Conservation (phyloP, 139 green algal species). For the Picocystis salinarum region DNA sequence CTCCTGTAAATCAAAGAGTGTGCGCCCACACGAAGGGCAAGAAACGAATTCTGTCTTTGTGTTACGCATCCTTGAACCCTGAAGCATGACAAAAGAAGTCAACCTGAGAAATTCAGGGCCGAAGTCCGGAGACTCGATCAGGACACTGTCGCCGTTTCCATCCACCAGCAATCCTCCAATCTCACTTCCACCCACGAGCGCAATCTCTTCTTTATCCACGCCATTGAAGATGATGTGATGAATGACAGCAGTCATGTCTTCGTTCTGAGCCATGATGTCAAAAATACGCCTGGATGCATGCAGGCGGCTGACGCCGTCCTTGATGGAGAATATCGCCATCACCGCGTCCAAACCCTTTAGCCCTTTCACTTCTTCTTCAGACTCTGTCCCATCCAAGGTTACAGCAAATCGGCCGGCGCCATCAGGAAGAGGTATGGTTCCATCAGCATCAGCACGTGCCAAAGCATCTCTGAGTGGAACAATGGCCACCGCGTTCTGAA, state of each 20-base stretch:
- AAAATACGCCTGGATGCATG: constrained; percentile 76
- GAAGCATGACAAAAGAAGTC: constrained; percentile 88
- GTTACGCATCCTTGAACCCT: constrained; percentile 93
- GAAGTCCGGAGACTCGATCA: constrained; percentile 53
- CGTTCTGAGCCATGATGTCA: constrained; percentile 41
- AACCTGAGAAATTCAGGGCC: constrained; percentile 72
- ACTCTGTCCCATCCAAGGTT: constrained; percentile 65
- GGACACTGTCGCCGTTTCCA: constrained; percentile 80
- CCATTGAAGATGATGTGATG: constrained; percentile 47
- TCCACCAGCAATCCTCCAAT: constrained; percentile 81
- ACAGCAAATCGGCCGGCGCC: constrained; percentile 55
- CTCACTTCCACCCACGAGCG: constrained; percentile 52
- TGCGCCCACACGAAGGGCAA: constrained; percentile 91
- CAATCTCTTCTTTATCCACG: constrained; percentile 41
- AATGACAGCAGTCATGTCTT: constrained; percentile 53
- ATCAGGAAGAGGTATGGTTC: constrained; percentile 35
- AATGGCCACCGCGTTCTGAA: constrained; percentile 62
- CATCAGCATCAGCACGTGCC: too few relatives aligned
- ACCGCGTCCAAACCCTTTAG: constrained; percentile 23
- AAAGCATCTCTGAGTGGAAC: constrained; percentile 30
- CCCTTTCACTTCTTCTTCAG: constrained; percentile 37
- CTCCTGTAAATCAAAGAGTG: constrained; percentile 96
- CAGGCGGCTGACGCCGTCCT: constrained; percentile 38
- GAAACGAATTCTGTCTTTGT: constrained; percentile 97
- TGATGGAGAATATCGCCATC: constrained; percentile 47